phyloP scores from a whole-genome alignment of 768 basidiomycete species.

The Termitomyces heimii region DNA sequence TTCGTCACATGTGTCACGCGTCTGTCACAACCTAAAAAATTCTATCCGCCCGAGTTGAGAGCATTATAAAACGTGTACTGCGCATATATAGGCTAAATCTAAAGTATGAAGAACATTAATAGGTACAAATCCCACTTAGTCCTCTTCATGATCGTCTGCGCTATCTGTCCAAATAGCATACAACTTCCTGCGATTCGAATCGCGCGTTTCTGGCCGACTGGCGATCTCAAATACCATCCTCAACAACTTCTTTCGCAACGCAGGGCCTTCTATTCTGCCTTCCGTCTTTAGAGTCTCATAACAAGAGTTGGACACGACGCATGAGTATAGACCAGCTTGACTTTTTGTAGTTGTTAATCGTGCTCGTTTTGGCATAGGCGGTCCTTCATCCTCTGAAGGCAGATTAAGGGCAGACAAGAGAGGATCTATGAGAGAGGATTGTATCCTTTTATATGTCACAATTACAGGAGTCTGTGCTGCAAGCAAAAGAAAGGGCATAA shows the following conservation, averaged over 20 bases:
- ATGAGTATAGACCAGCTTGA: constrained; percentile 27
- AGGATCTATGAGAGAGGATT: constrained; percentile 63
- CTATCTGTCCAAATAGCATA: constrained; percentile 74
- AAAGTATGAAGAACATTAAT: background rate
- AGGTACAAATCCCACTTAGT: constrained; percentile 18
- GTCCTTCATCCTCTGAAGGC: constrained; percentile 30
- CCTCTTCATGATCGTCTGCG: constrained; percentile 32
- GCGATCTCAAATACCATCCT: constrained; percentile 68
- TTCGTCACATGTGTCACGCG: constrained; percentile 15
- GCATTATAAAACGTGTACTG: background rate
- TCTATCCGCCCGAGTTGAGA: background rate
- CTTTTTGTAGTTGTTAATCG: constrained; percentile 24
- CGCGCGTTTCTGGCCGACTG: constrained; percentile 65
- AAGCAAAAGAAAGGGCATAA: constrained; percentile 67
- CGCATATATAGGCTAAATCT: background rate
- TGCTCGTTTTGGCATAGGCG: constrained; percentile 39
- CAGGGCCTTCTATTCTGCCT: constrained; percentile 24
- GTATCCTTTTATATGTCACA: constrained; percentile 68
- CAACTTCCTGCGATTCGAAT: constrained; percentile 76
- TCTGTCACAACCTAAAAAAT: constrained; percentile 1
- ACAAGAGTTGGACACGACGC: constrained; percentile 52
- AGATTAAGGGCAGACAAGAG: constrained; percentile 50
- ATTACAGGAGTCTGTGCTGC: constrained; percentile 62
- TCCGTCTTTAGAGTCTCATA: constrained; percentile 33
- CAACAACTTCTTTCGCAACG: constrained; percentile 52